Evolutionary conservation across 1,284 basidiomycete genomes (phyloP).

Genomic region (Leccinum pallidistipes): DNA sequence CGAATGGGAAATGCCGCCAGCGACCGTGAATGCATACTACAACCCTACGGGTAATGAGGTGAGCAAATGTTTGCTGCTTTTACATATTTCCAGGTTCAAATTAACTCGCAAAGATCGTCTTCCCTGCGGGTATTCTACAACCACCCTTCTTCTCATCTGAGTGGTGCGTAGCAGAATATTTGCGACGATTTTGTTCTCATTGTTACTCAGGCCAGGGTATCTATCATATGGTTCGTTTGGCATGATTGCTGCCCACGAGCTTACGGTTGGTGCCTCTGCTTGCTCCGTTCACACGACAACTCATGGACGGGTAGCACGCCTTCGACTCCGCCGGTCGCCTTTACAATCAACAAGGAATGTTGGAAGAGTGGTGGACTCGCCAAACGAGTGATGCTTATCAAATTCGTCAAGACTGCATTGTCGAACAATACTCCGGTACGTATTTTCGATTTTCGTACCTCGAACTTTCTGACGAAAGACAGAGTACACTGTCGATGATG

Average conservation of each 20-base stretch:
- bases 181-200: slow-evolving; percentile 9
- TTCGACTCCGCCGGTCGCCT: slow-evolving; percentile 90
- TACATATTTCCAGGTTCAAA: not conserved
- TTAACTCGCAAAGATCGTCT: slow-evolving; percentile 72
- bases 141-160: slow-evolving; percentile 88
- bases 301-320: slow-evolving; percentile 62
- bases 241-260: slow-evolving; percentile 85
- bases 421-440: slow-evolving; percentile 81
- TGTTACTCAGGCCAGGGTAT: slow-evolving; percentile 71
- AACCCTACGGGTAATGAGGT: slow-evolving; percentile 81
- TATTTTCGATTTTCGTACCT: slow-evolving; percentile 15
- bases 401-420: slow-evolving; percentile 83
- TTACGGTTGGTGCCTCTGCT: slow-evolving; percentile 48
- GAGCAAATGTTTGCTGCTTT: slow-evolving; percentile 3
- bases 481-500: slow-evolving; percentile 85
- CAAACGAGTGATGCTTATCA: slow-evolving; percentile 84
- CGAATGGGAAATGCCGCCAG: slow-evolving; percentile 89
- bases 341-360: slow-evolving; percentile 78
- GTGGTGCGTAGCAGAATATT: slow-evolving; percentile 55
- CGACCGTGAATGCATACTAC: slow-evolving; percentile 80
- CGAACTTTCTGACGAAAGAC: slow-evolving; percentile 11
- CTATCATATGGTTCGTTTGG: slow-evolving; percentile 92
- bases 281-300: not conserved
- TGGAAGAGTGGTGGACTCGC: slow-evolving; percentile 89
- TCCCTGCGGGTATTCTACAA: slow-evolving; percentile 94